phyloP scores from a whole-genome alignment of 495 filamentous ascomycete species.

The Neurospora sp. region DNA sequence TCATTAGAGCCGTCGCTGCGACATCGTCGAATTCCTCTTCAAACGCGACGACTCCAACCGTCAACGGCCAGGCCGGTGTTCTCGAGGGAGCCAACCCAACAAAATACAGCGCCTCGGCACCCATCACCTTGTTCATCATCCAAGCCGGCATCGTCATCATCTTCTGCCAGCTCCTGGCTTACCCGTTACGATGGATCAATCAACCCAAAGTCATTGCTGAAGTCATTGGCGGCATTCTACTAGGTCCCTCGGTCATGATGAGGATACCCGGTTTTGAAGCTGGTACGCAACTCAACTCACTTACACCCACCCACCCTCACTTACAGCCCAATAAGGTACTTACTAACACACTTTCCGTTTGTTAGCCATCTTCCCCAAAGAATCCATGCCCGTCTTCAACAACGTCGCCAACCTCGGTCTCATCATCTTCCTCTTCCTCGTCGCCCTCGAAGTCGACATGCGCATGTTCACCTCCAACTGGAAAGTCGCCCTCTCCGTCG shows the following conservation, averaged over 20 bases:
- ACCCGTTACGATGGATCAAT: conserved; percentile 72
- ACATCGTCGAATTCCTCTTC: background rate
- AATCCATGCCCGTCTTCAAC: conserved; percentile 62
- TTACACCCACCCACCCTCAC: conserved; percentile 9
- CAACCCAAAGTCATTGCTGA: conserved; percentile 94
- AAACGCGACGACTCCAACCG: background rate
- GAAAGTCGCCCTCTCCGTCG: conserved; percentile 73
- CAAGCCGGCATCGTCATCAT: conserved; percentile 90
- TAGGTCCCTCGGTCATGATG: conserved; percentile 82
- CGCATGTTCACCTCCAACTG: conserved; percentile 80
- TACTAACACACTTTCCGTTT: too few species aligned
- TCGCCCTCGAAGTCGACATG: conserved; percentile 87
- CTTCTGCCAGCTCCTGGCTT: conserved; percentile 67
- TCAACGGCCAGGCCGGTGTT: conserved; percentile 18
- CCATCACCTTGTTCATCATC: conserved; percentile 90
- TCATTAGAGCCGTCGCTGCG: background rate
- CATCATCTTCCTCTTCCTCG: conserved; percentile 83
- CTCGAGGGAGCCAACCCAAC: conserved; percentile 56
- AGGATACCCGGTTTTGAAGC: conserved; percentile 70
- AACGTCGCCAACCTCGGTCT: conserved; percentile 86
- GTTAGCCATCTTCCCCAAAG: conserved; percentile 61
- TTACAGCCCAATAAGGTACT: too few species aligned
- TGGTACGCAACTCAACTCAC: conserved; percentile 42
- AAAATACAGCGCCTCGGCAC: conserved; percentile 63
- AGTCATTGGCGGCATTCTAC: conserved; percentile 84